Evolutionary conservation across 176 grass and related monocot genomes (phyloP).

Genomic region (Areca catechu): DNA sequence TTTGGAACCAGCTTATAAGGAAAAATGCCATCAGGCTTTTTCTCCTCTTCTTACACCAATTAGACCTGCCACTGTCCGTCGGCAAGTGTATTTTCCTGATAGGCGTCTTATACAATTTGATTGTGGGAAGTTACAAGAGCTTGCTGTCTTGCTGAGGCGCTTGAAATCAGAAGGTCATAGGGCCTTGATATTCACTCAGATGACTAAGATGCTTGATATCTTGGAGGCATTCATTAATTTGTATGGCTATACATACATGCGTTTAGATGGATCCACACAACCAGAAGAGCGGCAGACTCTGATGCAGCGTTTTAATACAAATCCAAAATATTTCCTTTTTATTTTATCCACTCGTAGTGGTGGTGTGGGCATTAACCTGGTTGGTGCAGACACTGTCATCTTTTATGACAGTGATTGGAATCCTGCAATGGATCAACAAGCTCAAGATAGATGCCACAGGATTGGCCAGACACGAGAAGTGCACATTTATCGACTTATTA

Average conservation of each 20-base stretch:
- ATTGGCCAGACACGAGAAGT: slow-evolving; percentile 99
- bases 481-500: slow-evolving; percentile 93
- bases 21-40: slow-evolving; percentile 43
- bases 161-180: slow-evolving; percentile 84
- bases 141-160: slow-evolving; percentile 71
- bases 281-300: slow-evolving; percentile 93
- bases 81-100: slow-evolving; percentile 96
- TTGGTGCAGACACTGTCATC: slow-evolving; percentile 96
- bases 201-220: slow-evolving; percentile 99
- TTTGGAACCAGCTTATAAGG: slow-evolving; percentile 47
- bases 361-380: slow-evolving; percentile 93
- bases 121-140: slow-evolving; percentile 96
- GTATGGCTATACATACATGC: slow-evolving; percentile 93
- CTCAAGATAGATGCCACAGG: slow-evolving; percentile 97
- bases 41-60: slow-evolving; percentile 60
- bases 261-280: slow-evolving; percentile 89
- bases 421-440: slow-evolving; percentile 99
- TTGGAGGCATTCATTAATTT: slow-evolving; percentile 99
- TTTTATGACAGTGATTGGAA: slow-evolving; percentile 99
- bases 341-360: slow-evolving; percentile 98
- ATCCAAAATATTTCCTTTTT: slow-evolving; percentile 91
- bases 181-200: slow-evolving; percentile 98
- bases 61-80: slow-evolving; percentile 80
- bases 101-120: slow-evolving; percentile 98
- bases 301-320: slow-evolving; percentile 98